phyloP scores from a whole-genome alignment of 257 asterid genomes.

The Salvia splendens region DNA sequence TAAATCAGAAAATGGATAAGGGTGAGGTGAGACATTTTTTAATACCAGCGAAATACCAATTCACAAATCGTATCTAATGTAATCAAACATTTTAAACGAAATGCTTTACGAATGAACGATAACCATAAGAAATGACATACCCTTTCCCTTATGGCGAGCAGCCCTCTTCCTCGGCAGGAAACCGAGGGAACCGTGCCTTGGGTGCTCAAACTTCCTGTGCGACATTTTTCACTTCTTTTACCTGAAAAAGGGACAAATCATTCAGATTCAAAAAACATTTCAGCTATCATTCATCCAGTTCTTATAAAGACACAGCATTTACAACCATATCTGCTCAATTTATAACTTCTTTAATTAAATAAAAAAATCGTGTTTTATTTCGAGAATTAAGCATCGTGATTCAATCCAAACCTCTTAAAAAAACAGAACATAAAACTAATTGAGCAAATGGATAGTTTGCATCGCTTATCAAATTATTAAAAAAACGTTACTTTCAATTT shows the following conservation, averaged over 20 bases:
- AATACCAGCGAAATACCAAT: no score
- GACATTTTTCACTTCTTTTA: conserved; percentile 50
- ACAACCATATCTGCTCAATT: no score
- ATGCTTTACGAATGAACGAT: no score
- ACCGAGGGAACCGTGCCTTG: conserved; percentile 70
- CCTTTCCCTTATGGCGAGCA: conserved; percentile 63
- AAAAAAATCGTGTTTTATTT: background rate
- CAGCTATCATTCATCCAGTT: no score
- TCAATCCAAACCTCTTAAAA: background rate
- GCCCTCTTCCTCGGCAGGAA: conserved; percentile 75
- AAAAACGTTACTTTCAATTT: no score
- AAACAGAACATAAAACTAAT: background rate
- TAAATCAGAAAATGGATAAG: no score
- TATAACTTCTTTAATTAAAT: no score
- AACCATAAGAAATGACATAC: conserved; percentile 18
- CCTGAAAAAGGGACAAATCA: background rate
- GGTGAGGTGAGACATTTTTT: no score
- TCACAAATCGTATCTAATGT: background rate
- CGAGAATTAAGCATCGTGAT: background rate
- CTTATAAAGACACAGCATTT: no score
- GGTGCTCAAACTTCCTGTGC: conserved; percentile 76
- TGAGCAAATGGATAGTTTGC: no score
- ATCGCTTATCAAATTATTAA: no score
- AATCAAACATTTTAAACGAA: no score
- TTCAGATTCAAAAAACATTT: background rate